Base-by-base conservation (phyloP, 805 yeast species). In the Candida ovalis region DNA sequence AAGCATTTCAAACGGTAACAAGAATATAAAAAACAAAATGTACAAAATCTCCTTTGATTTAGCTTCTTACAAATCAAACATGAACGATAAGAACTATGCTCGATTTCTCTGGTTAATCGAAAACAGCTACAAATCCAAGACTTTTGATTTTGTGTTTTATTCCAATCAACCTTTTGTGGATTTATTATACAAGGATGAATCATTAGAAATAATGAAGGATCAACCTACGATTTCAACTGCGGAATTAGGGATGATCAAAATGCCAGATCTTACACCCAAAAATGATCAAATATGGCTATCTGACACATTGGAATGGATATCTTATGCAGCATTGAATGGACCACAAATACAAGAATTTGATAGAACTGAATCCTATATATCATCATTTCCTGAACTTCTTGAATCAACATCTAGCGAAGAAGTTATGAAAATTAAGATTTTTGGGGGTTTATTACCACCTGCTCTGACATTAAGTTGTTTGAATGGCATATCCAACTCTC, bases 61-160 rank as follows among this genome's bases (percentile, higher is more conserved):
- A 36, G 12, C 17, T 4, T 30, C 41, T 3, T 49, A 55, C 23
- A 46, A 50, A 17, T 23, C 44, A 7, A 45, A 24, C 3, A 22
- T 52, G 21, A 50, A 51, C 10, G 52, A 53, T 21, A 55, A 55
- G 37, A 63, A 65, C 42, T 51, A 56, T 35, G 40, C 53, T 9
- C 48, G 70, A 32, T 44, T 67, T 15, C 42, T 61, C n/a, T 67
- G 70, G 70, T 65, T 58, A 44, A 54, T 58, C 4, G 62, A 65
- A 23, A 63, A 64, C 30, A 49, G 42, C n/a, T 42, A 42, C 33
- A 30, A 33, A 15, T 42, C 46, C 6, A n/a, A 38, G 8, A 15
- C 18, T 7, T 43, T 43, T 25, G 30, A 43, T 23, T 18, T 43
- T 37, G 17, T 43, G 3, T 35, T 21, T 21, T 19, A 22, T 13